Evolutionary conservation across 495 filamentous ascomycete species (phyloP), one percentile per base, ranked within the genome.

Genomic region (Xeromyces bisporus): DNA sequence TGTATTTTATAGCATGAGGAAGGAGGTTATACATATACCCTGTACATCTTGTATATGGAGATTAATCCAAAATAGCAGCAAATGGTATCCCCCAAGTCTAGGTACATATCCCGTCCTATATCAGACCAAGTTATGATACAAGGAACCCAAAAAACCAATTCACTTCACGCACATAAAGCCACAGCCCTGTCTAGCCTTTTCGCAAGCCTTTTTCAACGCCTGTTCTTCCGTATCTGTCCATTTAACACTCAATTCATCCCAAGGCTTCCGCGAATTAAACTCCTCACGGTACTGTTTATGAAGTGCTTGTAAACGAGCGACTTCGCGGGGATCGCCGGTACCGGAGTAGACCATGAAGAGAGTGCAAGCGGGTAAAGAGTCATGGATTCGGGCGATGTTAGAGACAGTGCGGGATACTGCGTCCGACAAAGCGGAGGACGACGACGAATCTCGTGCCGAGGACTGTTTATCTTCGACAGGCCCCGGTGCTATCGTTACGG

Each of bases 171-270:
- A 67, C 46, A 93, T 62, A 43, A 96, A 91, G 4, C 75, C 85
- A 33, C 92, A 64, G 1, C 87, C 84, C 18, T 75, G 57, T 23
- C 85, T 67, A 1, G 87, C 85, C 23, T 57, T 56, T 35, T 62
- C 59, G 35, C 74, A 72, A 0, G 84, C 86, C 43, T 57, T 66
- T 47, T 67, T 75, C 41, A 93, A 49, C 23, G 68, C 72, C 54
- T 91, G 79, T 18, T 84, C 78, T 50, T 96, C 87, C 3, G 44
- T 58, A 50, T 93, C 84, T 7, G 87, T 93, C 87, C 87, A 96
- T 51, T 85, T 74, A 17, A 93, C 76, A 35, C 56, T 80, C 28
- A 93, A 47, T 34, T 92, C 60, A 48, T 93, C 80, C 87, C 86
- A 96, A 26, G 84, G 83, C 46, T 72, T 80, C 2, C 65, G 62